A percentile compares a stretch with the other conserved stretches of the same genome.
phyloP scores from a whole-genome alignment of 164 flowering plant genomes.

The Tetrastigma voinierianum region DNA sequence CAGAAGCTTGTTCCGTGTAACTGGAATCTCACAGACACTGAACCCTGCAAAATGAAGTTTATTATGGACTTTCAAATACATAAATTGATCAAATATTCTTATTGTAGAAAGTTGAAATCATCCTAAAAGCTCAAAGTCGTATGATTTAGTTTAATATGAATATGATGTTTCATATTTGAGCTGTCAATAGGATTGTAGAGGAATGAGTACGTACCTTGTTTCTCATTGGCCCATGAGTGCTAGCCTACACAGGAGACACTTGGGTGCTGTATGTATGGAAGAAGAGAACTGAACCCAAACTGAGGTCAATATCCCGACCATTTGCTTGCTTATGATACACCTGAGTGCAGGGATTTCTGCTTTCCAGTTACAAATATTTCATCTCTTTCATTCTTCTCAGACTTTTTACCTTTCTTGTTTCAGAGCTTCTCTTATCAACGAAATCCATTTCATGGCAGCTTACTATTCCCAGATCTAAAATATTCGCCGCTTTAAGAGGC shows the following conservation, averaged over 20 bases:
- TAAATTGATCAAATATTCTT: too few relatives aligned
- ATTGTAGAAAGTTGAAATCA: too few relatives aligned
- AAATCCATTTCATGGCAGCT: conserved; percentile 60
- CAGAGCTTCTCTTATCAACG: conserved; percentile 57
- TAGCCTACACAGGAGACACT: conserved; percentile 74
- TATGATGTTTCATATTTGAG: too few relatives aligned
- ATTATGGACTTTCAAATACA: too few relatives aligned
- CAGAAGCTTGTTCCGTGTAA: conserved; percentile 77
- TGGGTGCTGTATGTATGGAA: conserved; percentile 37
- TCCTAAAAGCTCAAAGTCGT: too few relatives aligned
- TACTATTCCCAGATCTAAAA: conserved; percentile 51
- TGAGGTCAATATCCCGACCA: conserved; percentile 72
- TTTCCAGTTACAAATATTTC: conserved; percentile 9
- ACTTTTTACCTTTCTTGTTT: conserved; percentile 34
- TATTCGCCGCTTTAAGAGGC: conserved; percentile 57
- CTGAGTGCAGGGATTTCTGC: conserved; percentile 27
- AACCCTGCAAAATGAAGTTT: conserved; percentile 70
- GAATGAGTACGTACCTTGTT: conserved; percentile 50
- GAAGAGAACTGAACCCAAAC: conserved; percentile 60
- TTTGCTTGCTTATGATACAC: conserved; percentile 67
- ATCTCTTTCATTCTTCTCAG: conserved; percentile 10
- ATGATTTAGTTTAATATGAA: too few relatives aligned
- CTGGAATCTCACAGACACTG: conserved; percentile 64
- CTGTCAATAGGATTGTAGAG: too few relatives aligned
- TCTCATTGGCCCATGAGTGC: conserved; percentile 78